Percentiles rank a stretch among this genome's conserved stretches.
phyloP scores from a whole-genome alignment of 2,329 filamentous ascomycete species.

The Ophiostoma sp. region DNA sequence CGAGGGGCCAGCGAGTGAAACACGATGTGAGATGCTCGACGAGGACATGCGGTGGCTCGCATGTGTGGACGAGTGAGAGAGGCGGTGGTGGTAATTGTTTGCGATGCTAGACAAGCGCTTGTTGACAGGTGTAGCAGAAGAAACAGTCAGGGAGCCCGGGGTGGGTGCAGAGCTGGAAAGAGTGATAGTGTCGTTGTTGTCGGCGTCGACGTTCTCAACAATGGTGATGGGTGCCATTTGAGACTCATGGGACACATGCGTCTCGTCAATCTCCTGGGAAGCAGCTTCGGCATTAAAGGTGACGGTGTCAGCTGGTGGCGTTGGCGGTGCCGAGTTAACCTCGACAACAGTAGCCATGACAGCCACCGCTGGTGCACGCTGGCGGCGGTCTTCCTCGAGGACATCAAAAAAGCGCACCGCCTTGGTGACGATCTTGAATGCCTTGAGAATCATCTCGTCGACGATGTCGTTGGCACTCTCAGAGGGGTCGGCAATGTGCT shows the following conservation, averaged over 20 bases:
- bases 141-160: constrained; percentile 27
- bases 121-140: constrained; percentile 34
- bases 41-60: constrained; percentile 48
- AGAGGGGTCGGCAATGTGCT: constrained; percentile 43
- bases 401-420: constrained; percentile 86
- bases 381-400: constrained; percentile 59
- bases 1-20: constrained; percentile 68
- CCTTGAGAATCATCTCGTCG: constrained; percentile 88
- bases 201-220: background rate
- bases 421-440: constrained; percentile 88
- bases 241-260: background rate
- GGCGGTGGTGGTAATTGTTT: constrained; percentile 29
- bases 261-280: background rate
- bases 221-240: background rate
- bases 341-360: constrained; percentile 56
- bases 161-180: constrained; percentile 16
- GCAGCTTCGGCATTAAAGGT: constrained; percentile 37
- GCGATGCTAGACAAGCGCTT: constrained; percentile 40
- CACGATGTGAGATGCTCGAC: constrained; percentile 60
- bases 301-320: constrained; percentile 55
- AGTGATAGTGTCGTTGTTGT: constrained; percentile 30
- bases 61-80: constrained; percentile 35
- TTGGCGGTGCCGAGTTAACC: constrained; percentile 54
- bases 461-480: constrained; percentile 68
- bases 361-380: constrained; percentile 49